These are phyloP conservation scores for Trichoderma orchidacearum DNA, from an alignment of 495 filamentous ascomycete species.

Conservation along the genomic window DNA sequence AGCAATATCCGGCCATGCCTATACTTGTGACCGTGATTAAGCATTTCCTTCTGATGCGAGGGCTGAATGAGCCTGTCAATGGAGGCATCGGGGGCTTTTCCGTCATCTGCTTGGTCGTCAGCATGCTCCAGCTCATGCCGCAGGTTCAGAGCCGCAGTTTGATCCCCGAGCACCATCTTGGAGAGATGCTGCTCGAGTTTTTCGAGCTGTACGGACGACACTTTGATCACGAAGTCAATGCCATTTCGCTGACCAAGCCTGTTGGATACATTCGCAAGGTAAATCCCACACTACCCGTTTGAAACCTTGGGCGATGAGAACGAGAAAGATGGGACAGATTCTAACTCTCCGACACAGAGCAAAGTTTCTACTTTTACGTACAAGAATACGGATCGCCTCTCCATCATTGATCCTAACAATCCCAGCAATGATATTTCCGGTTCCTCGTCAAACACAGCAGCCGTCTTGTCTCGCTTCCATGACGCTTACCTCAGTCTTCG, in stretches of 20 bases:
- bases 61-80: slow-evolving; percentile 74
- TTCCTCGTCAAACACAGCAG: slow-evolving; percentile 49
- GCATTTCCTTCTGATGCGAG: slow-evolving; percentile 79
- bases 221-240: slow-evolving; percentile 51
- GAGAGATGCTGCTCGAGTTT: slow-evolving; percentile 70
- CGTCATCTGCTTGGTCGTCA: slow-evolving; percentile 84
- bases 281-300: slow-evolving; percentile 3
- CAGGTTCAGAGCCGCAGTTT: slow-evolving; percentile 43
- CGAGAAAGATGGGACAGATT: not conserved
- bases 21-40: slow-evolving; percentile 76
- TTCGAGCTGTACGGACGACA: slow-evolving; percentile 74
- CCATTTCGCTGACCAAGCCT: slow-evolving; percentile 55
- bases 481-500: slow-evolving; percentile 44
- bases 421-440: slow-evolving; percentile 73
- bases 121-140: slow-evolving; percentile 66
- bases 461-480: slow-evolving; percentile 51
- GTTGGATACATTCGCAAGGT: slow-evolving; percentile 64
- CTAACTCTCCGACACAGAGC: slow-evolving; percentile 15
- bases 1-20: slow-evolving; percentile 68
- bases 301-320: not conserved
- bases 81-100: slow-evolving; percentile 94
- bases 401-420: slow-evolving; percentile 83
- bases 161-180: slow-evolving; percentile 50
- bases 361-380: slow-evolving; percentile 22
- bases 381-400: slow-evolving; percentile 41